phyloP scores from a whole-genome alignment of 148 eudicot species.

The Silene uniflora region DNA sequence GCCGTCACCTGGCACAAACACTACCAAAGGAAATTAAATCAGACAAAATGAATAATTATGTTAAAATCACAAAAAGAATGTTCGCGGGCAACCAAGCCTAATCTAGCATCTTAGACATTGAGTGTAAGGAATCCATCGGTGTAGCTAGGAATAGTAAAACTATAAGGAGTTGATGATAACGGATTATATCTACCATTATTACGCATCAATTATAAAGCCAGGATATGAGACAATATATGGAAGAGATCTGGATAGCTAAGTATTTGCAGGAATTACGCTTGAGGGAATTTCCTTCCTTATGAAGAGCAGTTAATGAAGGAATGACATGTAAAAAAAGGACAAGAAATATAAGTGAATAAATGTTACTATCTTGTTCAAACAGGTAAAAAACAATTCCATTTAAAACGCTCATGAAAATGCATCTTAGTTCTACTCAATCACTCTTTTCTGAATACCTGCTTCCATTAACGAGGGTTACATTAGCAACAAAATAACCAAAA shows the following conservation, averaged over 20 bases:
- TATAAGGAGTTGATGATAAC: background rate
- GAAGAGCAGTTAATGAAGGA: no score
- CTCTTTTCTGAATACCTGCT: background rate
- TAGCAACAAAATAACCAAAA: background rate
- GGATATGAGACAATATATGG: background rate
- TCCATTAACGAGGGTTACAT: background rate
- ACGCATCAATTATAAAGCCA: background rate
- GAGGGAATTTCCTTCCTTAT: background rate
- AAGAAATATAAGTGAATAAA: background rate
- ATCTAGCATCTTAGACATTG: background rate
- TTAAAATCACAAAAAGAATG: background rate
- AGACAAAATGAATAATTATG: slow-evolving; percentile 7
- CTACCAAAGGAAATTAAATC: slow-evolving; percentile 13
- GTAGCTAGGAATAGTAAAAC: background rate
- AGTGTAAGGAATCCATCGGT: slow-evolving; percentile 6
- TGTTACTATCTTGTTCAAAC: background rate
- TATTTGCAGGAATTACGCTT: background rate
- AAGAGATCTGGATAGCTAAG: background rate
- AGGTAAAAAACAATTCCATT: background rate
- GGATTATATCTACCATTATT: background rate
- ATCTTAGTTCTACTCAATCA: background rate
- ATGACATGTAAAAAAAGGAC: background rate
- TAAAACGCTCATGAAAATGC: background rate
- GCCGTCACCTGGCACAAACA: slow-evolving; percentile 9
- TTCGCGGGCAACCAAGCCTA: slow-evolving; percentile 12